Base-by-base conservation (phyloP, 495 filamentous ascomycete genomes). In the Lentithecium fluviatile region DNA sequence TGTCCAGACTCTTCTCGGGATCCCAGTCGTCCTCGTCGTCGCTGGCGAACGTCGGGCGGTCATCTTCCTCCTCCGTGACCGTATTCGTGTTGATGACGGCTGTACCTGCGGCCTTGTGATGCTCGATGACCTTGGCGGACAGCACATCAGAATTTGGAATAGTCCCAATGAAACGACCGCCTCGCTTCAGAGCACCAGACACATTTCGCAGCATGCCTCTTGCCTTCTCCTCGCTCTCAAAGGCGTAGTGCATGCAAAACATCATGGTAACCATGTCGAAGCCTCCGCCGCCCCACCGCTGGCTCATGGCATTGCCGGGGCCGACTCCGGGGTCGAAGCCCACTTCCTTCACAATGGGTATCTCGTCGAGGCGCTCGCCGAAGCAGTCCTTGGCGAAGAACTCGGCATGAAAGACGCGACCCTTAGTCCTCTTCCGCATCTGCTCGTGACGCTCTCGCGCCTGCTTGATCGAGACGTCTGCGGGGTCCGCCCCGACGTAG, bases 161-260 rank as follows among this genome's bases (percentile, higher is more conserved):
- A 43, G 89, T 88, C 1, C 93, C 94, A 45, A 98, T 82, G 72
- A 97, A 95, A 38, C 90, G 85, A 8, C 94, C 94, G 19, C 94
- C 94, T 69, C 97, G 96, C 73, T 90, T 95, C 67, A 98, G 73
- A 24, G 85, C 81, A 4, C 91, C 88, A 1, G 94, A 85, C 12
- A 98, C 94, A 71, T 98, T 98, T 70, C 83, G 82, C 50, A 98
- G 81, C 94, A 98, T 97, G 53, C 84, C 86, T 20, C 92, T 83
- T 11, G 92, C 86, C 71, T 96, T 95, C 6, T 80, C 80, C 73
- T 97, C 73, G 57, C 78, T 89, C 74, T 98, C 95, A 66, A 97
- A 98, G 0, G 95, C 92, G 70, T 98, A 98, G 76, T 98, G 94
- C 85, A 98, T 95, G 70, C 91, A 92, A 68, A 98, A 98, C 94